Percentiles rank a stretch among this genome's conserved stretches.
phyloP scores from a whole-genome alignment of 2,329 filamentous ascomycete species.

The Penicillium sp. region DNA sequence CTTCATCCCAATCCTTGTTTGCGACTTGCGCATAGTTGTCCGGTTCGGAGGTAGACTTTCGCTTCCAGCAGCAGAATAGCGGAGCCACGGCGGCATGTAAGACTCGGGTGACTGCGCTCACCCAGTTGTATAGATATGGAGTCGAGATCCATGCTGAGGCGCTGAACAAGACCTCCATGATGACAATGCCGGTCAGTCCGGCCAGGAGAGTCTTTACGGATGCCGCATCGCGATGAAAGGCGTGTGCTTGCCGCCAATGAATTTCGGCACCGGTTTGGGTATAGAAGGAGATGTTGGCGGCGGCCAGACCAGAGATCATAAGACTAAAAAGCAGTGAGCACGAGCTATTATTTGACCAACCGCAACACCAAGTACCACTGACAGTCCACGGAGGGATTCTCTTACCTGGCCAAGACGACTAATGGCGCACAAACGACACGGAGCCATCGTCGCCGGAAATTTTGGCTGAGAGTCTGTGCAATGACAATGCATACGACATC shows the following conservation, averaged over 20 bases:
- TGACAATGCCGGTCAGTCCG: slow-evolving; percentile 27
- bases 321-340: slow-evolving; percentile 15
- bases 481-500: slow-evolving; percentile 27
- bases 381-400: neutral
- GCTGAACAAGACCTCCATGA: slow-evolving; percentile 26
- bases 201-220: slow-evolving; percentile 30
- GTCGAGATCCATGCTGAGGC: slow-evolving; percentile 21
- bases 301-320: slow-evolving; percentile 26
- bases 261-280: slow-evolving; percentile 31
- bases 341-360: neutral
- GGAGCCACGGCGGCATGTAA: slow-evolving; percentile 5
- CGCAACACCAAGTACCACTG: neutral
- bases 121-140: slow-evolving; percentile 22
- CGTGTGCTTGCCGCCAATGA: slow-evolving; percentile 33
- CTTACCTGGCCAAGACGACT: slow-evolving; percentile 21
- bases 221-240: slow-evolving; percentile 30
- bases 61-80: slow-evolving; percentile 12
- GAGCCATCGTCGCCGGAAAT: slow-evolving; percentile 19
- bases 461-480: slow-evolving; percentile 16
- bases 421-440: slow-evolving; percentile 14
- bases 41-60: neutral
- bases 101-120: slow-evolving; percentile 2
- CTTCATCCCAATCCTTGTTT: slow-evolving; percentile 21
- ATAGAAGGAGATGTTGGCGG: slow-evolving; percentile 34
- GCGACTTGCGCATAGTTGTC: slow-evolving; percentile 22